These are phyloP conservation scores for Dioscorea alata DNA, from an alignment of 106 monocot genomes.

Conservation along the genomic window DNA sequence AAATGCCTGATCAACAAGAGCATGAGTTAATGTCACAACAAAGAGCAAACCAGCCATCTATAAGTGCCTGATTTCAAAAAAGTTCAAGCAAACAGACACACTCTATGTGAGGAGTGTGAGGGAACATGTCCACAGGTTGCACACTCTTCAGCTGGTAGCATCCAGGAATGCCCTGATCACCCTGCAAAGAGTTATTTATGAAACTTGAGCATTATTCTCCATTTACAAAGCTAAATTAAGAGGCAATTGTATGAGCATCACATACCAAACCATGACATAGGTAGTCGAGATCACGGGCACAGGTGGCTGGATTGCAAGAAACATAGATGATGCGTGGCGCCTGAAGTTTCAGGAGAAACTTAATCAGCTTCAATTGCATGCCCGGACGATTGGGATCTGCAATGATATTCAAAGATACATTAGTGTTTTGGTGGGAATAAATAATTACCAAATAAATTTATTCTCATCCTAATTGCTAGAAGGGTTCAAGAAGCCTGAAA, in stretches of 20 bases:
- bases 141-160: constrained; percentile 72
- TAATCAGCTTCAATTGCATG: constrained; percentile 93
- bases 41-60: neutral
- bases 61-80: neutral
- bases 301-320: constrained; percentile 94
- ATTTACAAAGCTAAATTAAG: no score
- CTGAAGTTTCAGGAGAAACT: constrained; percentile 67
- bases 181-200: constrained; percentile 25
- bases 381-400: constrained; percentile 96
- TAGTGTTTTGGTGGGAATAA: no score
- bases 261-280: constrained; percentile 92
- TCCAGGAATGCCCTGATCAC: constrained; percentile 59
- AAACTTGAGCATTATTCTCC: neutral
- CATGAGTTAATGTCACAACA: no score
- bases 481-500: no score
- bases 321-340: constrained; percentile 73
- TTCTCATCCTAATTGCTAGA: no score
- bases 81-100: constrained; percentile 87
- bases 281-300: constrained; percentile 91
- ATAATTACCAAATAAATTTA: no score
- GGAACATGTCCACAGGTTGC: constrained; percentile 96
- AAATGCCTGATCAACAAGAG: no score
- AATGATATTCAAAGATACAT: constrained; percentile 3
- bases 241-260: neutral
- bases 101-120: constrained; percentile 94